Evolutionary conservation across 1,139 yeast genomes (phyloP), one percentile per base, ranked within the genome.

Genomic region (Groenewaldozyma auringiensis): DNA sequence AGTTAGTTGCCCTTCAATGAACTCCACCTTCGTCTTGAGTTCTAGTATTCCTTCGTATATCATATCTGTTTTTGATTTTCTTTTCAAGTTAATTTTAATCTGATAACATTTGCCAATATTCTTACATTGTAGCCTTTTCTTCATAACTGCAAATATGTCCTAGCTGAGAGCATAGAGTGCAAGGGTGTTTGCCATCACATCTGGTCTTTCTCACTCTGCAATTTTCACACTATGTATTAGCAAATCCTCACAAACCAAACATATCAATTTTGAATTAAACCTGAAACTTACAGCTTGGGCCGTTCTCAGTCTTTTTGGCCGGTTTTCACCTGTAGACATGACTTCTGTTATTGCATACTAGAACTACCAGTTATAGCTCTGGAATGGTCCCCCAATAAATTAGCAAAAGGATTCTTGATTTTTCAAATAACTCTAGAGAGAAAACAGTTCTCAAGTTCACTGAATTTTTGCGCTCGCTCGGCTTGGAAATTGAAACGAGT

Each of bases 31-130:
- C 21, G 47, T 41, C 20, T 45, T 46, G 20, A 49, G 34, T 13
- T 33, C 14, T 25, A 40, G 40, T 20, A 49, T 36, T 4, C 42
- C 29, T 3, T 47, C 51, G 25, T 44, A 40, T n/a, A 47, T 36
- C 31, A 32, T 35, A 21, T 50, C 53, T 25, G 45, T 34, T 39
- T 50, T 50, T 13, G 50, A 43, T 42, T 50, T 50, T 34, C 51
- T 48, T 21, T 29, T 36, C 11, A 36, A 4, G 8, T 16, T 14
- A 31, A 14, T 18, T 25, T 17, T 17, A 25, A 3, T 2, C 14
- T 2, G 16, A 13, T 4, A 35, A 3, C 18, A 16, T 8, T n/a
- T 21, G 14, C 8, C 17, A 8, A 29, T 47, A 16, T 27, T 46
- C 51, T 42, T 32, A 6, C 18, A 18, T 8, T 45, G 50, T 27